Conservation (phyloP, 495 filamentous ascomycete genomes). For the Hypoxylon fuscum region DNA sequence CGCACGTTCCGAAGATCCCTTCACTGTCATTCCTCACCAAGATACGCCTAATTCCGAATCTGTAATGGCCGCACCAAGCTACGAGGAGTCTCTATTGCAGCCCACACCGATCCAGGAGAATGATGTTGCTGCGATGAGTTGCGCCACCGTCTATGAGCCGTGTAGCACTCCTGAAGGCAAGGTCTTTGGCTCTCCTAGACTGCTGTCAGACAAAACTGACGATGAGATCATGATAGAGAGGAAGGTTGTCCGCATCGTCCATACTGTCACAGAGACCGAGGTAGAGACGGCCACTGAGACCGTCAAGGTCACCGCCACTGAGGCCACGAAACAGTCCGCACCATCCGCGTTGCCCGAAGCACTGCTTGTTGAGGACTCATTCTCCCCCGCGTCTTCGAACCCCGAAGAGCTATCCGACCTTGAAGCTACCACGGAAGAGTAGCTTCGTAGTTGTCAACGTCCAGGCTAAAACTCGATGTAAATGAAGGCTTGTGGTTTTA, state of each 20-base stretch:
- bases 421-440: background rate
- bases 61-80: background rate
- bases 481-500: background rate
- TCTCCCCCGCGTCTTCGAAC: background rate
- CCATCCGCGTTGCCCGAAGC: constrained; percentile 27
- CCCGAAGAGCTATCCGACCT: background rate
- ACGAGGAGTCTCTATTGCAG: constrained; percentile 4
- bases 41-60: background rate
- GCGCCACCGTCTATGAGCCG: constrained; percentile 38
- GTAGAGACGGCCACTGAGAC: constrained; percentile 35
- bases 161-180: constrained; percentile 26
- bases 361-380: background rate
- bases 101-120: constrained; percentile 7
- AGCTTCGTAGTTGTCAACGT: background rate
- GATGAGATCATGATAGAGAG: constrained; percentile 42
- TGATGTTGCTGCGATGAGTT: background rate
- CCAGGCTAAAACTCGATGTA: constrained; percentile 2
- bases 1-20: background rate
- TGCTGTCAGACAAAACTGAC: constrained; percentile 31
- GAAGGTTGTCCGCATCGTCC: constrained; percentile 48
- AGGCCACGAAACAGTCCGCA: constrained; percentile 6
- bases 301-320: constrained; percentile 36
- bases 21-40: background rate
- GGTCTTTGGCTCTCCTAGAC: background rate
- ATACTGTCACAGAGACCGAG: constrained; percentile 51